These are phyloP conservation scores for Xylaria grammica DNA, from an alignment of 495 filamentous ascomycete genomes.

Conservation along the genomic window DNA sequence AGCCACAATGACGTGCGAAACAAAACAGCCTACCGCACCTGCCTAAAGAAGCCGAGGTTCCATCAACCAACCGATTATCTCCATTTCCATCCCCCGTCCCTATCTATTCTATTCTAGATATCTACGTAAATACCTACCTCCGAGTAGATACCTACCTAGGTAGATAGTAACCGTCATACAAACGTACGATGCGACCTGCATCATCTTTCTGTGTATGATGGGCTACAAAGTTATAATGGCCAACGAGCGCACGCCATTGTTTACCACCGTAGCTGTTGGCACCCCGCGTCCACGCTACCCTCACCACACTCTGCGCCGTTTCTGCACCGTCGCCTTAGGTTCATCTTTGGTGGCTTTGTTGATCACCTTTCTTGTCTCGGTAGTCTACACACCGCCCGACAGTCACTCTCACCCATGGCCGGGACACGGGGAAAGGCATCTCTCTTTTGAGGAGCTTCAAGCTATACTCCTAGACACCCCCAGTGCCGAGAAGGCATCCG, in stretches of 20 bases:
- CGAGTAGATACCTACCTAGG: neutral
- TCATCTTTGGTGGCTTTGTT: slow-evolving; percentile 62
- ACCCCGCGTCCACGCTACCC: slow-evolving; percentile 66
- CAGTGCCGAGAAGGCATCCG: slow-evolving; percentile 65
- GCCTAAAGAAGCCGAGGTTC: too few species aligned
- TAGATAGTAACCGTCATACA: neutral
- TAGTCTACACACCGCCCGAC: slow-evolving; percentile 51
- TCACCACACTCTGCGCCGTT: slow-evolving; percentile 70
- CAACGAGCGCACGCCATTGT: slow-evolving; percentile 65
- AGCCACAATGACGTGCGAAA: slow-evolving; percentile 7
- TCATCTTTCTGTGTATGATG: neutral
- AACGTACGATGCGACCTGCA: slow-evolving; percentile 1
- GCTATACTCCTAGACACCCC: slow-evolving; percentile 74
- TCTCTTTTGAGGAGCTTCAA: slow-evolving; percentile 71
- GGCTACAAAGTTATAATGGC: slow-evolving; percentile 46
- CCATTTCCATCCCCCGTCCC: too few species aligned
- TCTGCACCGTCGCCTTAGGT: slow-evolving; percentile 70
- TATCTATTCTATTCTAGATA: neutral
- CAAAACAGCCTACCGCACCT: neutral
- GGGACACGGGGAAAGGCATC: slow-evolving; percentile 38
- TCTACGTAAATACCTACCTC: neutral
- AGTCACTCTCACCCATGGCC: slow-evolving; percentile 49
- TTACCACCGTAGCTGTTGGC: slow-evolving; percentile 60
- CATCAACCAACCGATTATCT: too few species aligned
- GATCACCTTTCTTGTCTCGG: slow-evolving; percentile 65